Percentiles rank a stretch among this genome's conserved stretches.
These are phyloP conservation scores for Plantago lanceolata DNA, from an alignment of 305 asterid genomes.

Conservation along the genomic window DNA sequence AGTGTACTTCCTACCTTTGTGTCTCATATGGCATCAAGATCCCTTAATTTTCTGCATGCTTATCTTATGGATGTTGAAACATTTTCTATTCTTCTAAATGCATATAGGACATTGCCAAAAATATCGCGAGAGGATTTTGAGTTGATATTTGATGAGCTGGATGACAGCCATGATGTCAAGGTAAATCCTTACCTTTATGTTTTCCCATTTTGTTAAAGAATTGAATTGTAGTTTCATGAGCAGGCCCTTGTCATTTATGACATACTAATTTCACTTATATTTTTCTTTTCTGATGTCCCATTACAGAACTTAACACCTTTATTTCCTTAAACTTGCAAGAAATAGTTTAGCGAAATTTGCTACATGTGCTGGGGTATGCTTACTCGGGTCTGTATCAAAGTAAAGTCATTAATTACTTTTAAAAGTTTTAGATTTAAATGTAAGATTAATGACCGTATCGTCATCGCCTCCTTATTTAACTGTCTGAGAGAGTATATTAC, in stretches of 20 bases:
- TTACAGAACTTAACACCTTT: background rate
- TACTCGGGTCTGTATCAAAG: background rate
- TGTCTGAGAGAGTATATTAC: background rate
- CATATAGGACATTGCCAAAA: constrained; percentile 74
- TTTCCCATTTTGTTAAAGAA: constrained; percentile 9
- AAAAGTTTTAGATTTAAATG: too few species aligned
- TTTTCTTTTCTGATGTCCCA: too few species aligned
- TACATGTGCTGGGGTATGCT: background rate
- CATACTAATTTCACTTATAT: background rate
- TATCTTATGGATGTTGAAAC: constrained; percentile 22
- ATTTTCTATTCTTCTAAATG: constrained; percentile 14
- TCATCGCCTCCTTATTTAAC: background rate
- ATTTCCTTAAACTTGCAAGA: background rate
- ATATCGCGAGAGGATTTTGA: constrained; percentile 91
- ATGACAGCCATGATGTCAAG: constrained; percentile 84
- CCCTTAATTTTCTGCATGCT: constrained; percentile 13
- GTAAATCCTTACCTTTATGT: constrained; percentile 34
- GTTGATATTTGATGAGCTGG: constrained; percentile 78
- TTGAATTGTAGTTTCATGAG: constrained; percentile 9
- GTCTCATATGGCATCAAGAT: constrained; percentile 14
- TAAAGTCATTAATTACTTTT: too few species aligned
- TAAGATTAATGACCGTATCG: too few species aligned
- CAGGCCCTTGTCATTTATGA: background rate
- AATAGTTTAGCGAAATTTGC: background rate
- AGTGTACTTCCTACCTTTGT: background rate